Conservation (phyloP, 768 basidiomycete species). For the Tulasnella sp. region DNA sequence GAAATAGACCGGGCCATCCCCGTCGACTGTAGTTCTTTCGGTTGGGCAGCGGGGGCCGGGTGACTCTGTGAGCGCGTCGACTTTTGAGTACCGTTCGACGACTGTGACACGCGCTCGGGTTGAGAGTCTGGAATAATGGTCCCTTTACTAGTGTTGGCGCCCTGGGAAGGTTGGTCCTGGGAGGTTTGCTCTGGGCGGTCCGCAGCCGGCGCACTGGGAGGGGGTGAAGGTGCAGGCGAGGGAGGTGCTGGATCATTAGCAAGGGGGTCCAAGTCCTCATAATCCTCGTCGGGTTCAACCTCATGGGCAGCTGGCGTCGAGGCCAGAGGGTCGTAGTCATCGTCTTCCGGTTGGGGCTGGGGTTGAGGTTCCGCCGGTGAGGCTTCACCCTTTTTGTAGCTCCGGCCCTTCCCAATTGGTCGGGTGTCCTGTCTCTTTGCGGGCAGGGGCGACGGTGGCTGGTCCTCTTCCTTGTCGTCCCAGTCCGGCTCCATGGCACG, state of each 20-base stretch:
- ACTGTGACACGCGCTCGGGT: not conserved
- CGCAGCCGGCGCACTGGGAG: no score
- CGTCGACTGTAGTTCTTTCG: not conserved
- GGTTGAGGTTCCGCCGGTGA: not conserved
- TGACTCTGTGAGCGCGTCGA: conserved; percentile 10
- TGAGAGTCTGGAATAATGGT: conserved; percentile 16
- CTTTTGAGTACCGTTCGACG: not conserved
- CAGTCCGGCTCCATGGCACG: not conserved
- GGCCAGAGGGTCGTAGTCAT: no score
- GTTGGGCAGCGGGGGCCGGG: not conserved
- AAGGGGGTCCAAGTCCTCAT: no score
- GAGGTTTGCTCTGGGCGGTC: no score
- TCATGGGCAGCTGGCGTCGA: no score
- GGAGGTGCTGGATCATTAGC: no score
- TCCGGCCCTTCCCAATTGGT: not conserved
- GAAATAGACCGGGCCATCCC: not conserved
- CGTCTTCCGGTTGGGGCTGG: not conserved
- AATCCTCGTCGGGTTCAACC: no score
- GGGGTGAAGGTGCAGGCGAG: no score
- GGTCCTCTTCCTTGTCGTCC: not conserved
- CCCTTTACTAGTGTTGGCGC: not conserved
- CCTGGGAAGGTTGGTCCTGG: not conserved
- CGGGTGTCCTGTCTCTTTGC: not conserved
- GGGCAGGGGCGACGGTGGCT: not conserved
- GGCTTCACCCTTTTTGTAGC: not conserved